A percentile compares a stretch with the other conserved stretches of the same genome.
Evolutionary conservation across 805 yeast species (phyloP).

Genomic region (Yarrowia phangngaensis): DNA sequence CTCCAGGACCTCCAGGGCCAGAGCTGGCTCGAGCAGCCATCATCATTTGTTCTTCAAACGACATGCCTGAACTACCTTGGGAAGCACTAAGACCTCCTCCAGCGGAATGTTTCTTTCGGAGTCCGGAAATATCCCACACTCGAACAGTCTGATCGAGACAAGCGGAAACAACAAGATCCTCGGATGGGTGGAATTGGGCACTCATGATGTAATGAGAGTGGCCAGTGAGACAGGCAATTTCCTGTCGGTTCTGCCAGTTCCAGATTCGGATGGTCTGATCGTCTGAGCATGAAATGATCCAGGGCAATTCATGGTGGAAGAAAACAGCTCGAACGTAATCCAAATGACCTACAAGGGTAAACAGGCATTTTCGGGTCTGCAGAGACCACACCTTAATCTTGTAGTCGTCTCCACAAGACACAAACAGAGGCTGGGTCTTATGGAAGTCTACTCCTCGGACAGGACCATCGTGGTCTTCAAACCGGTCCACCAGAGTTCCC

Average conservation of each 20-base stretch:
- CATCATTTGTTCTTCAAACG: slow-evolving; percentile 46
- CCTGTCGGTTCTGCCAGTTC: slow-evolving; percentile 99
- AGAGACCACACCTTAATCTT: slow-evolving; percentile 94
- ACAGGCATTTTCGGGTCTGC: slow-evolving; percentile 83
- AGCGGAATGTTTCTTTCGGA: slow-evolving; percentile 93
- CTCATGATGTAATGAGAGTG: slow-evolving; percentile 98
- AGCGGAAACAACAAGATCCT: slow-evolving; percentile 91
- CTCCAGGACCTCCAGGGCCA: slow-evolving; percentile 40
- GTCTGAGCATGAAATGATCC: slow-evolving; percentile 94
- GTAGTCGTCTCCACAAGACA: slow-evolving; percentile 96
- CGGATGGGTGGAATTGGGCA: slow-evolving; percentile 94
- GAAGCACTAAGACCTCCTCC: slow-evolving; percentile 20
- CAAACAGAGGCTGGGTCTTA: slow-evolving; percentile 96
- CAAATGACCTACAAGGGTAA: slow-evolving; percentile 87
- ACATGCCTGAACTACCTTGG: slow-evolving; percentile 30
- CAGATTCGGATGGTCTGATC: slow-evolving; percentile 98
- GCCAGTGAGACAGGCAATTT: slow-evolving; percentile 94
- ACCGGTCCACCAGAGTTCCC: slow-evolving; percentile 95
- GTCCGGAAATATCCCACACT: slow-evolving; percentile 96
- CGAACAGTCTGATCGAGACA: slow-evolving; percentile 98
- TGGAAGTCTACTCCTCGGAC: slow-evolving; percentile 94
- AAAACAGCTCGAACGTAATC: slow-evolving; percentile 93
- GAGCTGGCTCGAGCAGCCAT: slow-evolving; percentile 43
- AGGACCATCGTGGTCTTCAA: slow-evolving; percentile 98
- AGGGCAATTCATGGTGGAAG: slow-evolving; percentile 93